Percentiles rank a stretch among this genome's conserved stretches.
Conservation (phyloP, 208 protist species). For the Trypanosoma congolense region DNA sequence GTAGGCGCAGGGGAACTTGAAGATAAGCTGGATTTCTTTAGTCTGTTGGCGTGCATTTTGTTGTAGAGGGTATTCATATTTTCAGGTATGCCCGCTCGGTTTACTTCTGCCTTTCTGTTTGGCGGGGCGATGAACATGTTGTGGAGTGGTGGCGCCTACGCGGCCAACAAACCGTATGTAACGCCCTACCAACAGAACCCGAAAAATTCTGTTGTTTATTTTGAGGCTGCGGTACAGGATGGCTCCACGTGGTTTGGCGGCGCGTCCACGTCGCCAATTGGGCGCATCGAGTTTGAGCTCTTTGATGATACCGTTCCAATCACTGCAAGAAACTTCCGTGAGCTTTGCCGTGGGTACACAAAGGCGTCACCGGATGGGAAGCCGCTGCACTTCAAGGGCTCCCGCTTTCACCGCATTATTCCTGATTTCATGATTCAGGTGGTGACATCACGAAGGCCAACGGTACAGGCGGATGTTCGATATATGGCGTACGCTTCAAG, state of each 20-base stretch:
- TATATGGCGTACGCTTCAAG: conserved; percentile 90
- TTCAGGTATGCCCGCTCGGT: conserved; percentile 37
- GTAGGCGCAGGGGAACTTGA: too few species aligned
- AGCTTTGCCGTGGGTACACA: conserved; percentile 66
- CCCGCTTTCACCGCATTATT: conserved; percentile 94
- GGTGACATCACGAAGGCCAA: conserved; percentile 93
- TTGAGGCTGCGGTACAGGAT: conserved; percentile 61
- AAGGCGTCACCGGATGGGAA: conserved; percentile 71
- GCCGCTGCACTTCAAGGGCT: conserved; percentile 89
- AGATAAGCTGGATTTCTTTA: too few species aligned
- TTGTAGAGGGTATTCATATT: background rate
- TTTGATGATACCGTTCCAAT: conserved; percentile 92
- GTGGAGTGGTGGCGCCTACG: conserved; percentile 18
- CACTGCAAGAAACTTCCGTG: conserved; percentile 87
- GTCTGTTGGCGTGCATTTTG: too few species aligned
- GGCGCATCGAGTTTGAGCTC: conserved; percentile 92
- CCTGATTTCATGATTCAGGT: conserved; percentile 94
- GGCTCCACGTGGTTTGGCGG: conserved; percentile 48
- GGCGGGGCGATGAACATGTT: conserved; percentile 33
- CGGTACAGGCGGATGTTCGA: conserved; percentile 92
- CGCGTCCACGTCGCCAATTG: conserved; percentile 42
- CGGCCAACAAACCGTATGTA: conserved; percentile 35
- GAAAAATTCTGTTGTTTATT: conserved; percentile 75
- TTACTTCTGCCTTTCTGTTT: conserved; percentile 36
- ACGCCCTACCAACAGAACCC: conserved; percentile 57